Percentiles rank a stretch among this genome's conserved stretches.
phyloP scores from a whole-genome alignment of 768 basidiomycete species.

The Boletellus sp. region DNA sequence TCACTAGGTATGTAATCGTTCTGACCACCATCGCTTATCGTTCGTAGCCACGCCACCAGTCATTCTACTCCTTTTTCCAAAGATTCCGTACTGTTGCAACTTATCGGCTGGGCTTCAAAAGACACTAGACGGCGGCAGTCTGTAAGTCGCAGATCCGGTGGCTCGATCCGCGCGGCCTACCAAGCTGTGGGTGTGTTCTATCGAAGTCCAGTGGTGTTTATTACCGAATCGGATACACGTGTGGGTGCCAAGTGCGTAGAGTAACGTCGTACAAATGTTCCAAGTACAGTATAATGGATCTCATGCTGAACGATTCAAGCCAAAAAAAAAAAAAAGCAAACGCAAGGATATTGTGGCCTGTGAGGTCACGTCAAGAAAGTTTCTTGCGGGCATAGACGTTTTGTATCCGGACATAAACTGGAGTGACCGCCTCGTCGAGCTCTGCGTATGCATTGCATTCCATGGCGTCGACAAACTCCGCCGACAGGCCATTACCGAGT shows the following conservation, averaged over 20 bases:
- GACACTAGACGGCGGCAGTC: too few relatives aligned
- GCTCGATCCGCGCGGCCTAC: too few relatives aligned
- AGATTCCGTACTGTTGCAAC: too few relatives aligned
- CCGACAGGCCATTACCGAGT: slow-evolving; percentile 57
- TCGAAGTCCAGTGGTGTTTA: too few relatives aligned
- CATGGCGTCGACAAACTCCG: slow-evolving; percentile 50
- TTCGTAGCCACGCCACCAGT: too few relatives aligned
- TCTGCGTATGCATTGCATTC: slow-evolving; percentile 52
- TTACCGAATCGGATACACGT: neutral
- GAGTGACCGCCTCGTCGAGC: slow-evolving; percentile 42
- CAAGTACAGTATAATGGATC: slow-evolving; percentile 21
- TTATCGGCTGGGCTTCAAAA: too few relatives aligned
- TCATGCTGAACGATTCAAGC: slow-evolving; percentile 12
- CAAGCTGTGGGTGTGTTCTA: too few relatives aligned
- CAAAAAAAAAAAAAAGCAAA: slow-evolving; percentile 1
- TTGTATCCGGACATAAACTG: slow-evolving; percentile 54
- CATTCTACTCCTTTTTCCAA: too few relatives aligned
- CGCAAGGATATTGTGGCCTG: neutral
- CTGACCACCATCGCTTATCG: too few relatives aligned
- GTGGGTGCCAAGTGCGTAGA: slow-evolving; percentile 5
- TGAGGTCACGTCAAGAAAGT: slow-evolving; percentile 3
- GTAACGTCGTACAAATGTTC: slow-evolving; percentile 17
- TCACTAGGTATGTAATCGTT: too few relatives aligned
- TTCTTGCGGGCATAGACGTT: slow-evolving; percentile 51
- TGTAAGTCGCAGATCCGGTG: too few relatives aligned